phyloP scores from a whole-genome alignment of 176 grass and related monocot species.

The Puya raimondii region DNA sequence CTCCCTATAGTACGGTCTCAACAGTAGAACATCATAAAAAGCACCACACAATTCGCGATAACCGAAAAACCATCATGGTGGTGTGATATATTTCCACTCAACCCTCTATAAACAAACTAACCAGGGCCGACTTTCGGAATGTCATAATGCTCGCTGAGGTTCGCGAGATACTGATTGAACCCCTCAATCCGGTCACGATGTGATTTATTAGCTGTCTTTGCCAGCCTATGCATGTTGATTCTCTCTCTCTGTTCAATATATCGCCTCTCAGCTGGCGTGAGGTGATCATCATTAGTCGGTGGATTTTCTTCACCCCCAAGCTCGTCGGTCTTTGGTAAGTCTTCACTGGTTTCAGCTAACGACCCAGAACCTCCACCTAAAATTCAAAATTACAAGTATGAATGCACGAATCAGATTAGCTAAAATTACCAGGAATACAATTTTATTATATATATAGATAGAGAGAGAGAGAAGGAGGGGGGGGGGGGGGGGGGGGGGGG shows the following conservation, averaged over 20 bases:
- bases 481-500: no score
- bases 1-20: no score
- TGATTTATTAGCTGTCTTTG: constrained; percentile 75
- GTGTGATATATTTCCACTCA: no score
- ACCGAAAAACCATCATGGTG: no score
- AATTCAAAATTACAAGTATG: neutral
- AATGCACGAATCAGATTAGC: neutral
- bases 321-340: constrained; percentile 34
- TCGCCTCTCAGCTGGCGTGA: constrained; percentile 64
- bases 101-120: constrained; percentile 14
- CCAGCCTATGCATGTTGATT: constrained; percentile 49
- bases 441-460: no score
- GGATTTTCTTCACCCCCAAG: constrained; percentile 35
- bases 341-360: constrained; percentile 28
- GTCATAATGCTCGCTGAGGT: constrained; percentile 92
- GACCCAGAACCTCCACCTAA: constrained; percentile 45
- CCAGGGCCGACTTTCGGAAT: constrained; percentile 94
- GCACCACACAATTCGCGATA: no score
- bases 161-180: constrained; percentile 81
- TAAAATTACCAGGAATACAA: neutral
- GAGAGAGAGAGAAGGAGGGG: no score
- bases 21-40: no score
- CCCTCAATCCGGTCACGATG: constrained; percentile 71
- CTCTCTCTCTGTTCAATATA: constrained; percentile 80
- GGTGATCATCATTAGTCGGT: constrained; percentile 33